phyloP scores from a whole-genome alignment of 1,139 yeast genomes.

The Meyerozyma smithsonii region DNA sequence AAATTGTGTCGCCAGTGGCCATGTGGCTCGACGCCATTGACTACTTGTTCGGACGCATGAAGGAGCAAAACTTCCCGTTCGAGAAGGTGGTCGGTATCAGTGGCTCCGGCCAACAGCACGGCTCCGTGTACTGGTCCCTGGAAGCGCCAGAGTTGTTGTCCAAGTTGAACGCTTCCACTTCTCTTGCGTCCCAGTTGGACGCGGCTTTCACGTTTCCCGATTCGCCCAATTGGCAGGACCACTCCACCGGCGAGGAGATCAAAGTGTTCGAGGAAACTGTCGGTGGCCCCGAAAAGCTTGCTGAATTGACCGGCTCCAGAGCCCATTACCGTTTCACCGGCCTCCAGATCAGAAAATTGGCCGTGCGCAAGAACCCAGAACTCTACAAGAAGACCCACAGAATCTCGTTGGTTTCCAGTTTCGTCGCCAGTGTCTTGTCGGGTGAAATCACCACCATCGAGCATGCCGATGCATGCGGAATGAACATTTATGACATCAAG shows the following conservation, averaged over 20 bases:
- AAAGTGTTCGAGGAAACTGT: constrained; percentile 53
- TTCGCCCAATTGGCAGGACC: constrained; percentile 96
- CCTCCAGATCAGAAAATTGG: constrained; percentile 75
- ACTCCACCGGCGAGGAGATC: constrained; percentile 73
- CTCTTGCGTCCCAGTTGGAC: constrained; percentile 43
- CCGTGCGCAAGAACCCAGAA: constrained; percentile 46
- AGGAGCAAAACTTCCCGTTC: constrained; percentile 51
- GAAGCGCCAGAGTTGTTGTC: constrained; percentile 39
- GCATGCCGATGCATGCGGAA: constrained; percentile 87
- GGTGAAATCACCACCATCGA: constrained; percentile 67
- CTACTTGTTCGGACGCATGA: constrained; percentile 53
- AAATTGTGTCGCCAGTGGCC: constrained; percentile 71
- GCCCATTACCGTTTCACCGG: constrained; percentile 93
- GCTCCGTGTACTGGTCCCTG: constrained; percentile 75
- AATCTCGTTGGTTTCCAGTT: constrained; percentile 75
- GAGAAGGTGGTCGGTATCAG: constrained; percentile 60
- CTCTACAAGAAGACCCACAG: constrained; percentile 52
- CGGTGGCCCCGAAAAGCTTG: constrained; percentile 63
- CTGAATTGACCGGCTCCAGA: constrained; percentile 72
- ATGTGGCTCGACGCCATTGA: constrained; percentile 91
- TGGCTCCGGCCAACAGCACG: constrained; percentile 94
- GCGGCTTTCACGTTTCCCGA: constrained; percentile 55
- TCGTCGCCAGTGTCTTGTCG: constrained; percentile 64
- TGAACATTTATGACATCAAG: constrained; percentile 73
- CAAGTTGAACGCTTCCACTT: constrained; percentile 17